Conservation (phyloP, 495 filamentous ascomycete genomes). For the Letharia columbiana region DNA sequence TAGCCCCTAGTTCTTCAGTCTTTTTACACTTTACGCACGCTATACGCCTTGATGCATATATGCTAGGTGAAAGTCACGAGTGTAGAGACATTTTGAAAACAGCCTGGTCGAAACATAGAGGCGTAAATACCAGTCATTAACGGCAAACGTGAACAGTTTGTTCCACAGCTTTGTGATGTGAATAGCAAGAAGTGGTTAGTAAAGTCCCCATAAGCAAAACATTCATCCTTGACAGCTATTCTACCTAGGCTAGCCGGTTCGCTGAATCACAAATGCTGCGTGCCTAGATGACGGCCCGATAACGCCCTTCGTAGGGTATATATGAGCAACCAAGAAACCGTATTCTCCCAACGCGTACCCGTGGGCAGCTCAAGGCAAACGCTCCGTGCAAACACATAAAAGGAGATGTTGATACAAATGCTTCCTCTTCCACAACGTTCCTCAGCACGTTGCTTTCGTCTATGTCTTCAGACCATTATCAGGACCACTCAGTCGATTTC, state of each 20-base stretch:
- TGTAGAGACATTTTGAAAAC: no score
- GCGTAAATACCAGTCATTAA: no score
- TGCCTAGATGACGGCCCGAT: not conserved
- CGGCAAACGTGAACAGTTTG: no score
- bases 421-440: not conserved
- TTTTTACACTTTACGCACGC: no score
- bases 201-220: no score
- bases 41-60: no score
- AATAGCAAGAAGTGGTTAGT: no score
- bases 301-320: constrained; percentile 12
- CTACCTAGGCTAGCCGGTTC: not conserved
- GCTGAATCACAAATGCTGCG: not conserved
- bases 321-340: not conserved
- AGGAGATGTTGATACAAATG: not conserved
- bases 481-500: constrained; percentile 17
- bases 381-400: not conserved
- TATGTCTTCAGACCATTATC: not conserved
- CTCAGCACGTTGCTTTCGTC: not conserved
- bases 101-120: no score
- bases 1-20: no score
- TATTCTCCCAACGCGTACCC: not conserved
- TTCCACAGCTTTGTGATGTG: no score
- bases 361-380: not conserved
- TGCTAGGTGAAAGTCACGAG: no score
- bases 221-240: not conserved